Conservation (phyloP, 306 rosid species). For the Cicer pinnatifidum region DNA sequence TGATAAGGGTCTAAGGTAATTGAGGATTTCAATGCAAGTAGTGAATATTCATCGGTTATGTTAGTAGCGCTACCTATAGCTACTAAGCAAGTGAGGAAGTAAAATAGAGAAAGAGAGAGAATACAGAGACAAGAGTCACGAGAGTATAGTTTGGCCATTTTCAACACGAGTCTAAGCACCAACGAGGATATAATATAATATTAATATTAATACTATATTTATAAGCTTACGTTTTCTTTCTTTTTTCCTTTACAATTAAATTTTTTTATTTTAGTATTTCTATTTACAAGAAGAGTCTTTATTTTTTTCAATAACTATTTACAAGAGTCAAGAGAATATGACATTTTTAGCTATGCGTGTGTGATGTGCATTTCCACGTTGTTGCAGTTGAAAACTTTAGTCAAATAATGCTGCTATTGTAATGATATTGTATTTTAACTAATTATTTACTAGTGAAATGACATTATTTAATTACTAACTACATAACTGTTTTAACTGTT, state of each 20-base stretch:
- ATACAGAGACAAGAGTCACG: not conserved
- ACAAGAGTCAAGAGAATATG: no score
- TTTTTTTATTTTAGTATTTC: no score
- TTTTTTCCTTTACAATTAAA: not conserved
- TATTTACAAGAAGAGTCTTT: no score
- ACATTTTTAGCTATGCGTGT: no score
- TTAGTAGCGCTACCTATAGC: not conserved
- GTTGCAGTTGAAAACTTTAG: no score
- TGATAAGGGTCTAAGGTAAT: slow-evolving; percentile 5
- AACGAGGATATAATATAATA: not conserved
- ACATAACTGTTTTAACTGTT: no score
- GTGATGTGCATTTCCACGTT: no score
- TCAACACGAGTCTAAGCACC: not conserved
- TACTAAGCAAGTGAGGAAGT: not conserved
- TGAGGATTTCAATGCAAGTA: slow-evolving; percentile 33
- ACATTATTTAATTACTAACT: no score
- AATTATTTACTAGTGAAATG: no score
- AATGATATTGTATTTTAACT: no score
- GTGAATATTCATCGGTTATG: slow-evolving; percentile 13
- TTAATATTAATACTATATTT: not conserved
- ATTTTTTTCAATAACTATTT: no score
- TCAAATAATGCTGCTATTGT: no score
- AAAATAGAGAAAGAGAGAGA: not conserved
- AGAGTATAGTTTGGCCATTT: slow-evolving; percentile 12
- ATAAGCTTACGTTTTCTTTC: not conserved